Evolutionary conservation across 129 eudicot genomes (phyloP), one percentile per base, ranked within the genome.

Genomic region (Kitagawia praeruptora): DNA sequence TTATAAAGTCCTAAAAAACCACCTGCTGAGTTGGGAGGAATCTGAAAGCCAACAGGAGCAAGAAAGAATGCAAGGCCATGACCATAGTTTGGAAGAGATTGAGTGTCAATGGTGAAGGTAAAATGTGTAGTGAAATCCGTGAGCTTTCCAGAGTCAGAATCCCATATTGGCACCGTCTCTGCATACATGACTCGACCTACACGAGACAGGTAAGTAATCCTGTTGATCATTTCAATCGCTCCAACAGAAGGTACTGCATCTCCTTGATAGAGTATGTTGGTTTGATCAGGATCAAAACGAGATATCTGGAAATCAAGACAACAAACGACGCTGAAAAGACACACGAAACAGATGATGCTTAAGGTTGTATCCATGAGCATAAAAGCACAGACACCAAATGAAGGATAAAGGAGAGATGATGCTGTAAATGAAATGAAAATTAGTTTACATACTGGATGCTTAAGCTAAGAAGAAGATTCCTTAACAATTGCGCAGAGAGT

Each of bases 191-290:
- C 89, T 47, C 78, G 83, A 70, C 89, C 93, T 4, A 63, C 70
- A 63, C 70, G 70, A 63, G 70, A 63, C 70, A 2, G 70, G 37
- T 63, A 63, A 63, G 37, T 25, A 2, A 83, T 85, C 14, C 38
- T 80, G 70, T 76, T 87, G 19, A 87, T 63, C 70, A 63, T 51
- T 44, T 83, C 85, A 46, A 89, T 79, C 47, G 83, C 56, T 77
- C 93, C 93, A 73, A 74, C 84, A 10, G 89, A 81, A 25, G 79
- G 64, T 1, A 71, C 75, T 2, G 93, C 87, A 53, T 89, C 93
- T 27, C 90, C 90, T 70, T 13, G 51, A 47, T 85, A 85, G 51
- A 84, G 82, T 78, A 89, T 82, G 45, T 79, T 77, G 40, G 85
- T 75, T 51, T 63, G 79, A 76, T 79, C 82, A 2, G 74, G 53